Conservation (phyloP, 768 basidiomycete genomes). For the Xerocomellus chrysenteron region DNA sequence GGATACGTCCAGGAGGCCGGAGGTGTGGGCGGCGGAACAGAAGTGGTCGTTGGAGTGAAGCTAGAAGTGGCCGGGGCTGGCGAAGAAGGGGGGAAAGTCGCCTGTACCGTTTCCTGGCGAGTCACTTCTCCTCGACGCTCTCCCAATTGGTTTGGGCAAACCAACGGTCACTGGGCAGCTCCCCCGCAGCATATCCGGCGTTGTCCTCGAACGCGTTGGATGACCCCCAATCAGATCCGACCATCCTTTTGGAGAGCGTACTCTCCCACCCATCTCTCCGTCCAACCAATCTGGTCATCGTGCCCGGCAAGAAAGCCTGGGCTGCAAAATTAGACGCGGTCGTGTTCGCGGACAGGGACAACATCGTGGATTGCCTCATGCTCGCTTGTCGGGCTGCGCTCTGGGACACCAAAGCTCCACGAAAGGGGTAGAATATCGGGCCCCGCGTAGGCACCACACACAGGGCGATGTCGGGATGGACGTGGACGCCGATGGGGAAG, state of each 20-base stretch:
- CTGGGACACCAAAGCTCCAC: slow-evolving; percentile 82
- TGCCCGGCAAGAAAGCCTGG: slow-evolving; percentile 69
- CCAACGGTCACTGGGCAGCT: slow-evolving; percentile 49
- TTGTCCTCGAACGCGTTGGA: slow-evolving; percentile 63
- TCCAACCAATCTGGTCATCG: slow-evolving; percentile 61
- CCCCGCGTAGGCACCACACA: slow-evolving; percentile 30
- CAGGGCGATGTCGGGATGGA: slow-evolving; percentile 49
- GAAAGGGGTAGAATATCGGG: slow-evolving; percentile 65
- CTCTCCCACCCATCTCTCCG: slow-evolving; percentile 66
- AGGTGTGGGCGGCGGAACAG: slow-evolving; percentile 76
- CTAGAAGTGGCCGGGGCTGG: slow-evolving; percentile 66
- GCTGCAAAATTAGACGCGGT: slow-evolving; percentile 70
- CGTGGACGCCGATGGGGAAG: slow-evolving; percentile 40
- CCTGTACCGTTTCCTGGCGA: slow-evolving; percentile 76
- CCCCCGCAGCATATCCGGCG: slow-evolving; percentile 77
- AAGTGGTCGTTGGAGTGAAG: slow-evolving; percentile 75
- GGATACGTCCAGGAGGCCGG: slow-evolving; percentile 75
- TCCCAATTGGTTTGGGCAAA: not conserved
- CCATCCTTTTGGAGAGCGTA: slow-evolving; percentile 58
- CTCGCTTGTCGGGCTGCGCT: slow-evolving; percentile 77
- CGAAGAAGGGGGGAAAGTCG: slow-evolving; percentile 53
- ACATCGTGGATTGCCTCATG: slow-evolving; percentile 75
- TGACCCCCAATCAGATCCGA: slow-evolving; percentile 74
- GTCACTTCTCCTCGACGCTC: slow-evolving; percentile 24
- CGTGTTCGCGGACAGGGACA: slow-evolving; percentile 72